These are phyloP conservation scores for Vairimorpha necatrix DNA, from an alignment of 371 early-diverging fungal genomes.

Conservation along the genomic window DNA sequence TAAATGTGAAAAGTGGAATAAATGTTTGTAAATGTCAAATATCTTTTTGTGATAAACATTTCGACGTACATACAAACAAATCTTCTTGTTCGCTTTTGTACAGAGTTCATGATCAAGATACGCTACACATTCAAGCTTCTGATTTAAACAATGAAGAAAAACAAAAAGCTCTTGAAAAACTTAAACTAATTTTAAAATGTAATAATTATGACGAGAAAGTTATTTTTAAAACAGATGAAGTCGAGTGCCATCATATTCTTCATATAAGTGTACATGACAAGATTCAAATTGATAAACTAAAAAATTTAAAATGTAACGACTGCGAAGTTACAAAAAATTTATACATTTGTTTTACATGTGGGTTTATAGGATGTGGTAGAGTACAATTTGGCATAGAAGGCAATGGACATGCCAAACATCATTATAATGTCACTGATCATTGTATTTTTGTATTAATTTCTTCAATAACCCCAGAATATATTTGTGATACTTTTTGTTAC, in stretches of 20 bases:
- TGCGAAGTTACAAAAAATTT: constrained; percentile 78
- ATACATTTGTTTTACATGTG: constrained; percentile 70
- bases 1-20: constrained; percentile 19
- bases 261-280: background rate
- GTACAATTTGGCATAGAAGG: constrained; percentile 92
- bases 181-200: constrained; percentile 8
- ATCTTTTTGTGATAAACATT: constrained; percentile 44
- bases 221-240: constrained; percentile 12
- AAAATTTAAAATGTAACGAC: constrained; percentile 66
- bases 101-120: background rate
- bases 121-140: background rate
- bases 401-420: constrained; percentile 86
- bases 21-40: constrained; percentile 41
- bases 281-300: background rate
- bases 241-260: constrained; percentile 20
- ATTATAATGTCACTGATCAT: constrained; percentile 77
- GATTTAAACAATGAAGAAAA: constrained; percentile 6
- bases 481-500: constrained; percentile 57
- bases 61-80: constrained; percentile 24
- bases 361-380: constrained; percentile 69
- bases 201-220: constrained; percentile 25
- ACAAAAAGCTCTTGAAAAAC: constrained; percentile 1
- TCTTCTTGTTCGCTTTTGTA: constrained; percentile 13
- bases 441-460: constrained; percentile 68
- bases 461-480: constrained; percentile 34